Base-by-base conservation (phyloP, 768 basidiomycete species). In the Ramaria sp. region DNA sequence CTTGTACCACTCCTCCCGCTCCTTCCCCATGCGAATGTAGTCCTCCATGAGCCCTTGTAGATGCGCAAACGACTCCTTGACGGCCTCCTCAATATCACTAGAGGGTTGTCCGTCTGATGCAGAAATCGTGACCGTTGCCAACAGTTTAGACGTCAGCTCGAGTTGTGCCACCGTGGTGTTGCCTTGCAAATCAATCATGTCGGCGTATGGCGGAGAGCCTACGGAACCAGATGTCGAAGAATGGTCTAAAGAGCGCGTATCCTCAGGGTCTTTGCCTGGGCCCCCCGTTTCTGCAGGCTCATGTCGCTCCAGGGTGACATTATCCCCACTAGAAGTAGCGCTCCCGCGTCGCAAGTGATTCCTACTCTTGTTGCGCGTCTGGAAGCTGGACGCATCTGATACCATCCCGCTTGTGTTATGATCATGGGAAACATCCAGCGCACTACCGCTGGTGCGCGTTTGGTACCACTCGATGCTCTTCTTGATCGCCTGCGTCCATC, bases 1-100 rank as follows among this genome's bases (percentile, higher is more conserved):
- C 54, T 73, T 75, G 72, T 81, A 93, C 78, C 85, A 96, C 48
- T 78, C 76, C 59, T 96, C 94, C n/a, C 94, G 74, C 55, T 85
- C 83, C 53, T 73, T 72, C 5, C 76, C 72, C 79, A 93, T 88
- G 42, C 74, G 66, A 1, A 81, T 69, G 61, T 87, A 89, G 55
- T 86, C 83, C 49, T 68, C 69, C n/a, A 88, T 64, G 68, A 85
- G 73, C 15, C 66, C 67, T 56, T 82, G 78, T 3, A 85, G 77
- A 0, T 73, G 71, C 1, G 65, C 56, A 10, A 90, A 68, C 0
- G 82, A 82, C 30, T 83, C 80, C 30, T 74, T 75, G 18, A 93
- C 64, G 0, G 82, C 82, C 7, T 72, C 68, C 52, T 59, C 57
- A 25, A 49, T 56, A 20, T 60, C 50, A 9, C 62, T 27, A 48